Conservation (phyloP, 768 basidiomycete species). For the Phylloporus sp. region DNA sequence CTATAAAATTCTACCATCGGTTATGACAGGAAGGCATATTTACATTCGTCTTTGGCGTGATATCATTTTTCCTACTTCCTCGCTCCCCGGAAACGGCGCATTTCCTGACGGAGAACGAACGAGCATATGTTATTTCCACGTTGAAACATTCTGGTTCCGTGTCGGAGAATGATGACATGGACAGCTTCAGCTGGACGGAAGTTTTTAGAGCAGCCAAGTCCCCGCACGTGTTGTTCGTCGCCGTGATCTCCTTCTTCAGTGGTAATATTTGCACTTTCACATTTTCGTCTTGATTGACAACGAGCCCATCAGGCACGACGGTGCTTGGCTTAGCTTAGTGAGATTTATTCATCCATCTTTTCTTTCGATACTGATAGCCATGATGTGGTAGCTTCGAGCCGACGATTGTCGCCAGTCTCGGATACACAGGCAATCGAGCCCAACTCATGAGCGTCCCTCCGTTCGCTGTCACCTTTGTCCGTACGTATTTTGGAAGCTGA, state of each 20-base stretch:
- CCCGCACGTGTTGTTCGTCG: constrained; percentile 52
- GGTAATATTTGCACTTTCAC: constrained; percentile 29
- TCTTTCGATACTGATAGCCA: constrained; percentile 35
- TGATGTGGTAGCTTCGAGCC: constrained; percentile 55
- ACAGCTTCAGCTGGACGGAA: constrained; percentile 55
- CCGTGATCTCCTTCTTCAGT: constrained; percentile 47
- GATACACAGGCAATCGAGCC: constrained; percentile 47
- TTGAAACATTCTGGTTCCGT: constrained; percentile 27
- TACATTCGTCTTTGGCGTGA: constrained; percentile 52
- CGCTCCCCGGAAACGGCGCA: constrained; percentile 38
- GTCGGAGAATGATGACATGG: constrained; percentile 38
- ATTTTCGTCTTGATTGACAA: neutral
- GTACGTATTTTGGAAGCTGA: constrained; percentile 30
- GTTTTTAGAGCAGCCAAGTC: constrained; percentile 43
- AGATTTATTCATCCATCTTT: constrained; percentile 13
- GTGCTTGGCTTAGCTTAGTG: constrained; percentile 22
- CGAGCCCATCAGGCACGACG: constrained; percentile 12
- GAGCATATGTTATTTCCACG: constrained; percentile 37
- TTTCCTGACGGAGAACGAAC: constrained; percentile 51
- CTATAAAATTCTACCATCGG: neutral
- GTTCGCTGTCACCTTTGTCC: constrained; percentile 41
- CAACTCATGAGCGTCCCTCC: constrained; percentile 54
- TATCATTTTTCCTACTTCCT: constrained; percentile 47
- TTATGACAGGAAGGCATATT: constrained; percentile 50
- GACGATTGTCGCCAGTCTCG: constrained; percentile 58